phyloP scores from a whole-genome alignment of 2,329 filamentous ascomycete genomes.

The Xylariaceae sp. region DNA sequence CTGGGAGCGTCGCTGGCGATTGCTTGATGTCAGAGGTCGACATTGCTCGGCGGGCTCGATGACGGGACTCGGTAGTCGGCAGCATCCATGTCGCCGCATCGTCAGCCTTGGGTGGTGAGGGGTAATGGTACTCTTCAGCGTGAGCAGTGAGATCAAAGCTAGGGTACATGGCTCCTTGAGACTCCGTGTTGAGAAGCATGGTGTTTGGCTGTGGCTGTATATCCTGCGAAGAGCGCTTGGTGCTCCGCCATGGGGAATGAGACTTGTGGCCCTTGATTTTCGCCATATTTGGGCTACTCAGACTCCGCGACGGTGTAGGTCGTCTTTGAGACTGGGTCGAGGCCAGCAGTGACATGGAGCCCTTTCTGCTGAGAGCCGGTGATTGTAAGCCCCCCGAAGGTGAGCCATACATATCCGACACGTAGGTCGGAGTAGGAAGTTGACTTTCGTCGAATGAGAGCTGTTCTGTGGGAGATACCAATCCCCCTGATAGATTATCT shows the following conservation, averaged over 20 bases:
- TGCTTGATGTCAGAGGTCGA: background rate
- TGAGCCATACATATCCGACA: constrained; percentile 2
- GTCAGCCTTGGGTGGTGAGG: constrained; percentile 16
- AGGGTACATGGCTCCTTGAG: constrained; percentile 13
- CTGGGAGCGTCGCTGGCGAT: constrained; percentile 11
- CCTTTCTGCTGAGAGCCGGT: constrained; percentile 7
- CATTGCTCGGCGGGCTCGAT: constrained; percentile 8
- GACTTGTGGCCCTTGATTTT: background rate
- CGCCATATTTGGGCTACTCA: constrained; percentile 6
- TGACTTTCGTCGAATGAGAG: constrained; percentile 13
- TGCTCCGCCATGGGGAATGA: background rate
- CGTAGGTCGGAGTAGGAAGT: constrained; percentile 6
- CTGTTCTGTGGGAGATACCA: constrained; percentile 12
- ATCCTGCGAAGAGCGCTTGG: constrained; percentile 5
- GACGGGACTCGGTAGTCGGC: constrained; percentile 5
- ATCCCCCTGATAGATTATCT: constrained; percentile 13
- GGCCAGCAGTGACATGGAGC: constrained; percentile 11
- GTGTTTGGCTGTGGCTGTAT: constrained; percentile 11
- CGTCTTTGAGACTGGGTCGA: constrained; percentile 14
- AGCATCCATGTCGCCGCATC: constrained; percentile 14
- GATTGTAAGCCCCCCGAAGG: background rate
- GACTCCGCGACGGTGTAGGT: constrained; percentile 12
- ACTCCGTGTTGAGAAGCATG: constrained; percentile 1
- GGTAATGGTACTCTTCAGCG: constrained; percentile 17
- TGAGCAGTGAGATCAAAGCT: constrained; percentile 14